phyloP scores from a whole-genome alignment of 139 green algal genomes.

The Chlorella ohadii region DNA sequence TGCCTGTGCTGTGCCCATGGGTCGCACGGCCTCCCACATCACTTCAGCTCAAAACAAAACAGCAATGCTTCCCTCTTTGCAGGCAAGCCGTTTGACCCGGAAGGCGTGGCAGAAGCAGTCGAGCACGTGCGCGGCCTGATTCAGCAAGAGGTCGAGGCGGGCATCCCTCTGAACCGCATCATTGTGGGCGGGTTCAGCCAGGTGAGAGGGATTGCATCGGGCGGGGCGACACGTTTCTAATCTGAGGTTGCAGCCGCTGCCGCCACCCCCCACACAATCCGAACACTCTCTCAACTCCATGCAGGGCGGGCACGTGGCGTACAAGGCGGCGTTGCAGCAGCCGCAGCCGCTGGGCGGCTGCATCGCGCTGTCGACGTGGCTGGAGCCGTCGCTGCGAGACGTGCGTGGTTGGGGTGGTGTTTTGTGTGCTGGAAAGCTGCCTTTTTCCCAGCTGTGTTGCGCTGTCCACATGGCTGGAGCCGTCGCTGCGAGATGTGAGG shows the following conservation, averaged over 20 bases:
- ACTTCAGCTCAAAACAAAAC: too few relatives aligned
- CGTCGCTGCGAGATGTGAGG: constrained; percentile 17
- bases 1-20: too few relatives aligned
- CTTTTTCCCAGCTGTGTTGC: constrained; percentile 51
- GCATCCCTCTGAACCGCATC: constrained; percentile 50
- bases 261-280: too few relatives aligned
- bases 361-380: constrained; percentile 51
- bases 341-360: constrained; percentile 47
- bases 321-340: constrained; percentile 40
- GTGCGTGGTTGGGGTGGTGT: background rate
- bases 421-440: too few relatives aligned
- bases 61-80: too few relatives aligned
- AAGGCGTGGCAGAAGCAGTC: constrained; percentile 41
- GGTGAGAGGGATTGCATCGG: too few relatives aligned
- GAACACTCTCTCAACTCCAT: too few relatives aligned
- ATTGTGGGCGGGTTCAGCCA: constrained; percentile 52
- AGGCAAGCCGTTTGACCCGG: constrained; percentile 38
- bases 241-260: too few relatives aligned
- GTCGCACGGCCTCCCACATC: too few relatives aligned
- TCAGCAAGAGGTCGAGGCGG: constrained; percentile 41
- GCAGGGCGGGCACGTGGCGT: constrained; percentile 52
- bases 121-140: constrained; percentile 40
- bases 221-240: too few relatives aligned
- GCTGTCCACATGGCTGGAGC: constrained; percentile 59
- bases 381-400: constrained; percentile 41